These are phyloP conservation scores for Saksenaea oblongispora DNA, from an alignment of 371 early-diverging fungal genomes.

Conservation along the genomic window DNA sequence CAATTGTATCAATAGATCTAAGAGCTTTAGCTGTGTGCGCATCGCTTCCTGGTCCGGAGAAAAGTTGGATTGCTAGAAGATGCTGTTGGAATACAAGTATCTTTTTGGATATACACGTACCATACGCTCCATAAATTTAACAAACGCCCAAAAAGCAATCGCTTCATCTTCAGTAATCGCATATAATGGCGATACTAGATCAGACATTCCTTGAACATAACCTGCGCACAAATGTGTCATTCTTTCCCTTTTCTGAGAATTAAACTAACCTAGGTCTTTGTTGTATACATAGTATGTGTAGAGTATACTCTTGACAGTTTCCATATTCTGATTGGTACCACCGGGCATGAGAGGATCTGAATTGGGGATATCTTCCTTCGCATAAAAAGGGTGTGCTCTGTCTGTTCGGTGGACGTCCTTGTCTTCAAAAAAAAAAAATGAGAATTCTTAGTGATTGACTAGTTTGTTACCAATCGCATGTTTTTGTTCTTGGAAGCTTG, in stretches of 20 bases:
- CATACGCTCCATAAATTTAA: conserved; percentile 85
- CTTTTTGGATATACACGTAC: conserved; percentile 30
- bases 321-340: conserved; percentile 71
- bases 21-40: conserved; percentile 78
- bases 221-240: conserved; percentile 41
- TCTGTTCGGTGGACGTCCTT: conserved; percentile 96
- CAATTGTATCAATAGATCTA: conserved; percentile 78
- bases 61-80: conserved; percentile 72
- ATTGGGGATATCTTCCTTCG: conserved; percentile 63
- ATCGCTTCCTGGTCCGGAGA: conserved; percentile 87
- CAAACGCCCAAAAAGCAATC: conserved; percentile 89
- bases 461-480: conserved; percentile 68
- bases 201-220: conserved; percentile 98
- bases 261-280: conserved; percentile 25
- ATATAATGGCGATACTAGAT: conserved; percentile 86
- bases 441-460: neutral
- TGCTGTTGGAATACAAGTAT: neutral
- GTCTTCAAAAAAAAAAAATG: conserved; percentile 43
- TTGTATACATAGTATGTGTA: conserved; percentile 82
- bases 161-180: conserved; percentile 83
- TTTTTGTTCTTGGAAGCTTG: conserved; percentile 76
- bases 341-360: conserved; percentile 49
- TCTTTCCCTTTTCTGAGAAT: neutral
- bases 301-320: conserved; percentile 78
- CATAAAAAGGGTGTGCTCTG: conserved; percentile 77